Evolutionary conservation across 805 yeast species (phyloP).

Genomic region (Saturnispora diversa): DNA sequence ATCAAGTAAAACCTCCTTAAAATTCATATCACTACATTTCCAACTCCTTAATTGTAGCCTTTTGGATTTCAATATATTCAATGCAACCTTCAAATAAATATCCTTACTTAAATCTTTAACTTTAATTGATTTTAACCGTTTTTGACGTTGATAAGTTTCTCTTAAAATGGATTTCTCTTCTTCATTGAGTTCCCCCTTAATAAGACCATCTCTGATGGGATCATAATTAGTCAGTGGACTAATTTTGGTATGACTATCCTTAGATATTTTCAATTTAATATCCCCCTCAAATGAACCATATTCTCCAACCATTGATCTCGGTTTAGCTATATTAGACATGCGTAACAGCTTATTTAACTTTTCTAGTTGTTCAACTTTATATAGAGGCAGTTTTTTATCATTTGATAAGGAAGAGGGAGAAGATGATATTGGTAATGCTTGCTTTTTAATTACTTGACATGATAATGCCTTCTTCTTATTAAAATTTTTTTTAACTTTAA

Average conservation of each 20-base stretch:
- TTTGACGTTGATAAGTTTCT: conserved; percentile 6
- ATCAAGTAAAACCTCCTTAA: not conserved
- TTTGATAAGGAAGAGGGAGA: too few species aligned
- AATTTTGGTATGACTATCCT: conserved; percentile 11
- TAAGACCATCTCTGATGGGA: conserved; percentile 12
- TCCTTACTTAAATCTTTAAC: conserved; percentile 12
- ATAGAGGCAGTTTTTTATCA: conserved; percentile 13
- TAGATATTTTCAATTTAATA: not conserved
- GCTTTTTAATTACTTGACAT: too few species aligned
- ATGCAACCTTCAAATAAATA: conserved; percentile 6
- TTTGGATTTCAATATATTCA: conserved; percentile 7
- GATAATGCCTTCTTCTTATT: not conserved
- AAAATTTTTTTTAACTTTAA: not conserved
- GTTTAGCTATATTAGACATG: conserved; percentile 17
- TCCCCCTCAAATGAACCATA: not conserved
- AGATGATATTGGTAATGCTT: too few species aligned
- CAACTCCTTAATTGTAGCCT: conserved; percentile 7
- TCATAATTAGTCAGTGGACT: conserved; percentile 16
- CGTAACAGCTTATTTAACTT: conserved; percentile 12
- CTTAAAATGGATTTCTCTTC: not conserved
- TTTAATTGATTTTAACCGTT: conserved; percentile 4
- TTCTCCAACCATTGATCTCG: conserved; percentile 13
- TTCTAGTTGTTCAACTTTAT: conserved; percentile 15
- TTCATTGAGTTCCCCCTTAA: conserved; percentile 1
- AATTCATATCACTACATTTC: conserved; percentile 6